phyloP scores from a whole-genome alignment of 1,139 yeast genomes.

The Nakaseomyces nivariensis region DNA sequence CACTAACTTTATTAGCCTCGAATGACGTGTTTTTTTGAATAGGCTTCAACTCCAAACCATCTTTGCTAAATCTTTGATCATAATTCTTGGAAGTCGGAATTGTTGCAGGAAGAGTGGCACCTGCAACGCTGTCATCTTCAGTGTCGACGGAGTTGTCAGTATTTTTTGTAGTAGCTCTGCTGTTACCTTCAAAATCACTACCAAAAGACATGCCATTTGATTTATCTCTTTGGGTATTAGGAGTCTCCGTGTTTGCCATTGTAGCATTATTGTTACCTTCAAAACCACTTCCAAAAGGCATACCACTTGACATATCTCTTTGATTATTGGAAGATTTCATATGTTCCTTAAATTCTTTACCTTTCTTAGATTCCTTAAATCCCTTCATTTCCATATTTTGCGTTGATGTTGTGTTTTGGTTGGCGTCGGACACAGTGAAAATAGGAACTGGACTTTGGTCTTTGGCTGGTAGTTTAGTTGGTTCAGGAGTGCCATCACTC shows the following conservation, averaged over 20 bases:
- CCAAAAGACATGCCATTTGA: not conserved
- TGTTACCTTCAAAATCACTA: not conserved
- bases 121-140: constrained; percentile 19
- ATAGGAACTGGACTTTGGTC: not conserved
- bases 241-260: constrained; percentile 1
- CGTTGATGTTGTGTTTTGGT: not conserved
- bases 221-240: not conserved
- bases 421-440: not conserved
- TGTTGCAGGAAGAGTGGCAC: constrained; percentile 29
- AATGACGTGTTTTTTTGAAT: not conserved
- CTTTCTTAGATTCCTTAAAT: not conserved
- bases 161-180: not conserved
- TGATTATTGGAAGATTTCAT: not conserved
- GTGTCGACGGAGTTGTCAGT: not conserved
- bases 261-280: not conserved
- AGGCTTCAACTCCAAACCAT: not conserved
- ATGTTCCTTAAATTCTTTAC: constrained; percentile 10
- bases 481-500: constrained; percentile 1
- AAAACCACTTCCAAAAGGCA: not conserved
- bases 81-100: constrained; percentile 30
- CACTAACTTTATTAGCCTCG: not conserved
- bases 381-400: not conserved
- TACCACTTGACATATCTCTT: not conserved
- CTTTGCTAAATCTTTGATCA: constrained; percentile 17
- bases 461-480: not conserved